Evolutionary conservation across 345 rosid species (phyloP), one percentile per base, ranked within the genome.

Genomic region (Eucalyptus curtisii): DNA sequence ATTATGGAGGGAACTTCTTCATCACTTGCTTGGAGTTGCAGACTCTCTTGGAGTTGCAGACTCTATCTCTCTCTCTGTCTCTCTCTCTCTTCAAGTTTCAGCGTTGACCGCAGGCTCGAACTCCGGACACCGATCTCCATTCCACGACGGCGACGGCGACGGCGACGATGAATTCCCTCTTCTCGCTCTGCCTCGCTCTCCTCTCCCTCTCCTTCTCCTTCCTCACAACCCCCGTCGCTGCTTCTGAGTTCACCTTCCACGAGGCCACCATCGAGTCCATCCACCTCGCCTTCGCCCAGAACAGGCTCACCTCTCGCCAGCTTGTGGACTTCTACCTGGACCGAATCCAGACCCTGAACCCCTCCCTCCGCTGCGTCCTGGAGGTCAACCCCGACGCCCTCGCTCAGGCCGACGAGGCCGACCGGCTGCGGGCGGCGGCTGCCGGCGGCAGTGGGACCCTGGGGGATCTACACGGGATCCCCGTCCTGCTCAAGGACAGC

Each of bases 401-500:
- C 17, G 55, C 19, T 16, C 91, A 92, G 86, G 93, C 91, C 31
- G 90, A 88, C 37, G 85, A 87, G 61, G 91, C 91, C 37, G 92
- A 92, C 66, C 52, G 53, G 47, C 89, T 87, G 24, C 47, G 91
- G 52, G 59, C 49, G 8, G 48, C 22, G 64, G 82, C 82, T 31
- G 87, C 33, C 44, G 89, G 47, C 50, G 89, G 89, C 68, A 15
- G 87, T 10, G 9, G 47, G 37, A n/a, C 19, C 49, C 82, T 89
- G 33, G 91, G 94, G 42, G 89, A 37, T 10, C 27, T 92, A 40
- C 93, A 93, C 53, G 95, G 95, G 37, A 90, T 93, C 45, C 93
- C 95, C 27, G 88, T 93, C 87, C 86, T 93, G 89, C 86, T 93
- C 5, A 93, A 93, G 92, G 95, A 93, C 88, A 86, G 89, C 33